These are phyloP conservation scores for Aspergillus quadricinctus DNA, from an alignment of 2,329 filamentous ascomycete genomes.

Conservation along the genomic window DNA sequence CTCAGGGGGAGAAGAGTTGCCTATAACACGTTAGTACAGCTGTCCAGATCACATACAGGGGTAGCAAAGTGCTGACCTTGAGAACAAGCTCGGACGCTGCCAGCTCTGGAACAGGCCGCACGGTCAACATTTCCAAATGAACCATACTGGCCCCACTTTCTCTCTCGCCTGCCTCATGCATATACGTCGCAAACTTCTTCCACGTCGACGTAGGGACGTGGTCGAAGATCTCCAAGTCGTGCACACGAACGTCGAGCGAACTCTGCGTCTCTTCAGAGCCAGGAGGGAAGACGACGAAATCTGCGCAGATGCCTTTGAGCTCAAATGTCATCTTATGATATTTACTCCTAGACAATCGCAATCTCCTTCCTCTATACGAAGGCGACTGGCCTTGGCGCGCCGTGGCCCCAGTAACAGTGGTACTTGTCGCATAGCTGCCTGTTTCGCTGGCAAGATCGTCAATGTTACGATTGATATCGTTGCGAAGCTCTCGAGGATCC, in stretches of 20 bases:
- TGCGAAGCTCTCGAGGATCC: conserved; percentile 75
- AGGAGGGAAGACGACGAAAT: conserved; percentile 75
- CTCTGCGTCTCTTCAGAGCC: conserved; percentile 76
- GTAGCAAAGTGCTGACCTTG: conserved; percentile 46
- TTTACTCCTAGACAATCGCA: conserved; percentile 78
- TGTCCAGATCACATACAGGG: not conserved
- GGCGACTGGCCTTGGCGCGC: conserved; percentile 32
- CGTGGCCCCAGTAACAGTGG: conserved; percentile 44
- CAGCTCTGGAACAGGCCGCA: conserved; percentile 77
- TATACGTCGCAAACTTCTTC: conserved; percentile 96
- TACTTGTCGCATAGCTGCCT: conserved; percentile 78
- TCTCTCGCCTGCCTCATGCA: conserved; percentile 78
- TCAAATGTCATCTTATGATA: conserved; percentile 96
- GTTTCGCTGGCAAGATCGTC: conserved; percentile 86
- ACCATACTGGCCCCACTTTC: conserved; percentile 87
- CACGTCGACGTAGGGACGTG: conserved; percentile 93
- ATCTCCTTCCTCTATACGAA: conserved; percentile 48
- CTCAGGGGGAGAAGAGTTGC: conserved; percentile 75
- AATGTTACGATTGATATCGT: conserved; percentile 81
- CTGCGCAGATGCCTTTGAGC: conserved; percentile 74
- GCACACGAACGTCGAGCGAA: conserved; percentile 77
- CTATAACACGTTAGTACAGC: conserved; percentile 28
- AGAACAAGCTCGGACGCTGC: conserved; percentile 87
- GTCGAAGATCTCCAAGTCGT: conserved; percentile 85
- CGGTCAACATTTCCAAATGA: conserved; percentile 80